These are phyloP conservation scores for Candida chauliodis DNA, from an alignment of 805 yeast genomes.

Conservation along the genomic window DNA sequence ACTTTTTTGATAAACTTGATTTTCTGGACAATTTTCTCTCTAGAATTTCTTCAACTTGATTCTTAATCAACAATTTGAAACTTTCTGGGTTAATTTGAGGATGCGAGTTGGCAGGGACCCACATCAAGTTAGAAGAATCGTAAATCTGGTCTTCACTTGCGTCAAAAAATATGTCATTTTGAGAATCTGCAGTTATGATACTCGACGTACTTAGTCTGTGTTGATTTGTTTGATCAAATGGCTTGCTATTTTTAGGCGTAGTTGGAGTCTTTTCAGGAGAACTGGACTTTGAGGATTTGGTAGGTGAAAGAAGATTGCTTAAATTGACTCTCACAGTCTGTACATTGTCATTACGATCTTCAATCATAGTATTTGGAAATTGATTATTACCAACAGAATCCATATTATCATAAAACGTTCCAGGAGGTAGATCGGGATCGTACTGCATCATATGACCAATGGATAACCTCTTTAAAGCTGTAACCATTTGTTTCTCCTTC, in stretches of 20 bases:
- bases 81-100: conserved; percentile 95
- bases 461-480: conserved; percentile 68
- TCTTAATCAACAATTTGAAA: conserved; percentile 62
- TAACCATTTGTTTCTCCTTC: conserved; percentile 68
- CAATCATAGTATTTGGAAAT: background rate
- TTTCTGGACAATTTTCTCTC: conserved; percentile 28
- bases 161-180: conserved; percentile 15
- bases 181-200: conserved; percentile 16
- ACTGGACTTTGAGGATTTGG: conserved; percentile 3
- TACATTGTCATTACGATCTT: background rate
- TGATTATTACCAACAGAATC: conserved; percentile 14
- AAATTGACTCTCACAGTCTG: conserved; percentile 1
- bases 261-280: background rate
- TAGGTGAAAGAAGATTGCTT: background rate
- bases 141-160: conserved; percentile 12
- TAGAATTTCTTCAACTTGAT: conserved; percentile 50
- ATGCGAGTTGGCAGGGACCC: conserved; percentile 96
- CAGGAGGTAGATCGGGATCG: conserved; percentile 70
- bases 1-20: conserved; percentile 16
- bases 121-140: conserved; percentile 41
- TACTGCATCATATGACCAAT: conserved; percentile 58
- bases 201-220: background rate
- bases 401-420: conserved; percentile 21
- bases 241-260: conserved; percentile 8
- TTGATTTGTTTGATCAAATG: conserved; percentile 7